Percentiles rank a stretch among this genome's conserved stretches.
These are phyloP conservation scores for Penicillium taxi DNA, from an alignment of 495 filamentous ascomycete genomes.

Conservation along the genomic window DNA sequence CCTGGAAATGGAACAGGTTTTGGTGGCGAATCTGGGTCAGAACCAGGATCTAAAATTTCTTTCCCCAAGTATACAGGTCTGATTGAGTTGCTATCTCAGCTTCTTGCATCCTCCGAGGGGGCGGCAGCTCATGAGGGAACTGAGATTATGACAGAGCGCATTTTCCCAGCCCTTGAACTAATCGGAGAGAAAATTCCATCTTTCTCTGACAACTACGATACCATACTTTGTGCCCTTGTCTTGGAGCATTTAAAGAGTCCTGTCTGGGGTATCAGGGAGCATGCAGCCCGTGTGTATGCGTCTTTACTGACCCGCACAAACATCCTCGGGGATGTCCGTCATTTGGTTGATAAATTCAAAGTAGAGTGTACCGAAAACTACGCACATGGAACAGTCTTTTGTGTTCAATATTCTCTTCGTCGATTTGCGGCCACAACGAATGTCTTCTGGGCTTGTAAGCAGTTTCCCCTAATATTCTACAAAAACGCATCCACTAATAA, in stretches of 20 bases:
- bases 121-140: conserved; percentile 28
- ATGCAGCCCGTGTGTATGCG: conserved; percentile 73
- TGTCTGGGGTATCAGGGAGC: conserved; percentile 84
- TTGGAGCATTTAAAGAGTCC: conserved; percentile 51
- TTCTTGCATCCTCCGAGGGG: conserved; percentile 46
- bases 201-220: conserved; percentile 24
- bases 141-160: conserved; percentile 53
- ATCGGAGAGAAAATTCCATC: conserved; percentile 48
- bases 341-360: conserved; percentile 35
- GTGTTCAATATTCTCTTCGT: conserved; percentile 41
- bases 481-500: conserved; percentile 2
- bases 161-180: conserved; percentile 84
- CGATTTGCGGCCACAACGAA: conserved; percentile 27
- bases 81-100: conserved; percentile 54
- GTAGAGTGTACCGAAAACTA: conserved; percentile 44
- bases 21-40: conserved; percentile 35
- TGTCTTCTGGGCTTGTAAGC: conserved; percentile 23
- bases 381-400: conserved; percentile 55
- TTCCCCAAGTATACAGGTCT: conserved; percentile 64
- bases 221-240: conserved; percentile 28
- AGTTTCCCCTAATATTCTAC: not conserved
- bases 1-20: conserved; percentile 29
- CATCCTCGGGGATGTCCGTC: conserved; percentile 41
- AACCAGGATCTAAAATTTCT: conserved; percentile 35
- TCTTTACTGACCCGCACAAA: conserved; percentile 49